A percentile compares a stretch with the other conserved stretches of the same genome.
Evolutionary conservation across 345 rosid species (phyloP).

Genomic region (Syzygium aqueum): DNA sequence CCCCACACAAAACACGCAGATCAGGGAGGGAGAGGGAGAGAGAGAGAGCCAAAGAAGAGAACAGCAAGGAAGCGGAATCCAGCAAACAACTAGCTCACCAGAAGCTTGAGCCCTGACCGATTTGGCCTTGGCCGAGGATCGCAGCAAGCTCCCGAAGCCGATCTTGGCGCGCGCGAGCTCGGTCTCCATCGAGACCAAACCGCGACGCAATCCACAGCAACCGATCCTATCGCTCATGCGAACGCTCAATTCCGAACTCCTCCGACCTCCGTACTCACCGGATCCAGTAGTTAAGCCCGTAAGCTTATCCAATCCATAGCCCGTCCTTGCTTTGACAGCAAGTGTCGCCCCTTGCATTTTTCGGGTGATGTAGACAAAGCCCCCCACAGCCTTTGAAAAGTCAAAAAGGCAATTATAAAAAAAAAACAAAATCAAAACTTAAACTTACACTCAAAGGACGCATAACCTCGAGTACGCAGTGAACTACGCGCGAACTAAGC

Average conservation of each 20-base stretch:
- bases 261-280: slow-evolving; percentile 3
- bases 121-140: slow-evolving; percentile 44
- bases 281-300: slow-evolving; percentile 8
- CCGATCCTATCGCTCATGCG: slow-evolving; percentile 14
- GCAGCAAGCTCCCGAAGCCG: slow-evolving; percentile 21
- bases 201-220: slow-evolving; percentile 27
- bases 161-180: slow-evolving; percentile 46
- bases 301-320: slow-evolving; percentile 26
- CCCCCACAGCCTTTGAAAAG: not conserved
- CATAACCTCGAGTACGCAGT: not conserved
- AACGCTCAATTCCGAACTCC: slow-evolving; percentile 11
- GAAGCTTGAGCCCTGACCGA: slow-evolving; percentile 56
- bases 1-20: not conserved
- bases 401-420: not conserved
- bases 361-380: not conserved
- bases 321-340: slow-evolving; percentile 29
- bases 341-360: slow-evolving; percentile 55
- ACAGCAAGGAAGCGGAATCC: not conserved
- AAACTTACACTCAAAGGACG: not conserved
- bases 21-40: no score
- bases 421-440: not conserved
- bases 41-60: not conserved
- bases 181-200: slow-evolving; percentile 42
- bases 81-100: slow-evolving; percentile 34
- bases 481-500: not conserved